Conservation (phyloP, 306 rosid genomes). For the Trichosanthes cucumerina region DNA sequence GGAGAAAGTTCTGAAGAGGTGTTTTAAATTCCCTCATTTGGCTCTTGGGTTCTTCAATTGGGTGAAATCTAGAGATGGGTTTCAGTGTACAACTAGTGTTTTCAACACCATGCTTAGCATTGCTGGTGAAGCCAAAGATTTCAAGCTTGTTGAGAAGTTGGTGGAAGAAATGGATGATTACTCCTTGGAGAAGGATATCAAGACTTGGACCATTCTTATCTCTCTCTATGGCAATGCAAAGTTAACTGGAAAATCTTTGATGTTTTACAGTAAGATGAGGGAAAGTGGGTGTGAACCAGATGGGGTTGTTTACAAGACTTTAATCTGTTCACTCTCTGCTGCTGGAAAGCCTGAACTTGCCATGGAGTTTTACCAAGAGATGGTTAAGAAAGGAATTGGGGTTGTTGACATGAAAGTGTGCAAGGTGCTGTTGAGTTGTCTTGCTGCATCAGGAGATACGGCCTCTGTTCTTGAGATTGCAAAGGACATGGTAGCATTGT, state of each 20-base stretch:
- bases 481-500: slow-evolving; percentile 51
- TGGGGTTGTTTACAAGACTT: slow-evolving; percentile 37
- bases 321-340: slow-evolving; percentile 44
- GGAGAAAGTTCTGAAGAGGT: slow-evolving; percentile 70
- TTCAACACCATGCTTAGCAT: slow-evolving; percentile 58
- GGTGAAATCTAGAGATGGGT: slow-evolving; percentile 50
- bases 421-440: slow-evolving; percentile 44
- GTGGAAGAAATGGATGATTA: slow-evolving; percentile 54
- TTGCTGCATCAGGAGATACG: slow-evolving; percentile 52
- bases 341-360: slow-evolving; percentile 66
- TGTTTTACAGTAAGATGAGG: slow-evolving; percentile 47
- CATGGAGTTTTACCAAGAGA: slow-evolving; percentile 75
- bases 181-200: slow-evolving; percentile 42
- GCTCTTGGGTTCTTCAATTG: slow-evolving; percentile 62
- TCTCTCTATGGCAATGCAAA: slow-evolving; percentile 56
- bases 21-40: slow-evolving; percentile 59
- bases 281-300: slow-evolving; percentile 58
- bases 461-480: slow-evolving; percentile 41
- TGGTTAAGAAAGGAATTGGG: slow-evolving; percentile 43
- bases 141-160: slow-evolving; percentile 48
- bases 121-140: slow-evolving; percentile 74
- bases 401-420: slow-evolving; percentile 42
- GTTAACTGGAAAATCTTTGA: slow-evolving; percentile 47
- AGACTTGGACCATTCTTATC: slow-evolving; percentile 76
- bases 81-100: slow-evolving; percentile 34